These are phyloP conservation scores for Xylaria telfairii DNA, from an alignment of 495 filamentous ascomycete species.

Conservation along the genomic window DNA sequence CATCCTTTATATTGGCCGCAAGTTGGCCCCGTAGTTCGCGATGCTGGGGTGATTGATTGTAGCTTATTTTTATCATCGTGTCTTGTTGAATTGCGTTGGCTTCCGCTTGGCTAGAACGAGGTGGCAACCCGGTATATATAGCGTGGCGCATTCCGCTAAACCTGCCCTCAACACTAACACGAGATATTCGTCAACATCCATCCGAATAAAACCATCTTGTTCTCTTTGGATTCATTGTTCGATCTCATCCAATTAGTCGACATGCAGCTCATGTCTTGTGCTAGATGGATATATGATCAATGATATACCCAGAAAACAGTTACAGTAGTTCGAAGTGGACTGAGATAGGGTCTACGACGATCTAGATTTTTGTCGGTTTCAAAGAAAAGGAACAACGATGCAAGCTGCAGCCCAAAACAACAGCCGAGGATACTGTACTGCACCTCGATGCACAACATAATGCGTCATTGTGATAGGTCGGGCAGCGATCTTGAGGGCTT, in stretches of 20 bases:
- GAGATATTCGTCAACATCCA: neutral
- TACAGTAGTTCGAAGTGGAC: neutral
- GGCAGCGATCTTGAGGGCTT: neutral
- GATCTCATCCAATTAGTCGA: neutral
- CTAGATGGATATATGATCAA: neutral
- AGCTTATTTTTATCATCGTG: neutral
- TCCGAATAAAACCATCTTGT: neutral
- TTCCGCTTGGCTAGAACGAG: neutral
- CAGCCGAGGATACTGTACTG: neutral
- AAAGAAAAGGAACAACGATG: neutral
- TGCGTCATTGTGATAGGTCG: neutral
- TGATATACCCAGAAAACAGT: too few relatives aligned
- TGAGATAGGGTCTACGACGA: neutral
- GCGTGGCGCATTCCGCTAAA: neutral
- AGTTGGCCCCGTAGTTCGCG: neutral
- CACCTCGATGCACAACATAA: neutral
- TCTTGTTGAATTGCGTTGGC: neutral
- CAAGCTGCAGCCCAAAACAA: neutral
- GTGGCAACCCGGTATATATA: neutral
- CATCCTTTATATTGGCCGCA: neutral
- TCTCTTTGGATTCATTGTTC: neutral
- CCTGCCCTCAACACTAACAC: neutral
- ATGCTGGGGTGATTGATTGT: neutral
- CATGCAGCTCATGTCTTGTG: neutral
- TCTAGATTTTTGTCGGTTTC: neutral